Evolutionary conservation across 129 eudicot species (phyloP), one percentile per base, ranked within the genome.

Genomic region (Helichrysum umbraculigerum): DNA sequence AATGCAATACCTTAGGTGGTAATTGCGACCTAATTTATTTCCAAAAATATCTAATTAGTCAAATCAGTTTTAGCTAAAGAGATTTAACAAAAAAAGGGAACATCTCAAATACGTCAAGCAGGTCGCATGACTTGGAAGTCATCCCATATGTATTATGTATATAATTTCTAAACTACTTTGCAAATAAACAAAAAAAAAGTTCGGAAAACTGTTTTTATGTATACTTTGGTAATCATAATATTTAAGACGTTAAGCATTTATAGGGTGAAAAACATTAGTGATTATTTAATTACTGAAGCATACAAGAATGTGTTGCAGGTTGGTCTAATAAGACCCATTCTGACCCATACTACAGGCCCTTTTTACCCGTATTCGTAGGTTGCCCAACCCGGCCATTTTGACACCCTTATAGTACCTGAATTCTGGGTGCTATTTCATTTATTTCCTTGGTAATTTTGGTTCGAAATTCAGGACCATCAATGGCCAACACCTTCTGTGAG

Each of bases 391-490:
- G 4, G n/a, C n/a, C n/a, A n/a, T n/a, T n/a, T 64, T 30, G 41
- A 7, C 22, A 2, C 59, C 73, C 56, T 19, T 5, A n/a, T 1
- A n/a, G 19, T 67, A 88, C 93, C 91, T 84, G 91, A 79, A 89
- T 77, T 78, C 66, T 80, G 52, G 95, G 91, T 14, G 82, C 83
- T 50, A 89, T 68, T 63, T 80, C 81, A 65, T 66, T 77, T 78
- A 88, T 74, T 59, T 89, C 84, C 20, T 74, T 81, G 4, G 66
- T 17, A 68, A 77, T 84, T 82, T 77, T 85, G 78, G 80, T 79
- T 35, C 95, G 76, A 54, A 89, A 89, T 14, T 81, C 86, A 2
- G 95, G 87, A n/a, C 95, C 91, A 79, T 89, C 91, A 7, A 86
- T 86, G 30, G 95, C 91, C 66, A 86, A 72, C 90, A 65, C 75